Percentiles rank a stretch among this genome's conserved stretches.
Evolutionary conservation across 2,329 filamentous ascomycete species (phyloP).

Genomic region (Alternaria sp.): DNA sequence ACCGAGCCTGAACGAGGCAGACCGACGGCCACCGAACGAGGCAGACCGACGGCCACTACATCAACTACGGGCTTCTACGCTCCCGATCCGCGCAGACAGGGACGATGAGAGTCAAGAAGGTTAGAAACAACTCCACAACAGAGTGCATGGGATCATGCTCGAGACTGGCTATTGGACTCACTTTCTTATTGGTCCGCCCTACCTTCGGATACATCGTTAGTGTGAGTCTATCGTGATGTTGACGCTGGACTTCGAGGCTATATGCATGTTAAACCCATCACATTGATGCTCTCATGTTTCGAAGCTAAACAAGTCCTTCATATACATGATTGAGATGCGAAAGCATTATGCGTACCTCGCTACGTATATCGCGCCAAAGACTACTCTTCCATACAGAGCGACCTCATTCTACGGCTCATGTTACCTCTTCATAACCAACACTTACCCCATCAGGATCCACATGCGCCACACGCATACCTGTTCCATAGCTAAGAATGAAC

Average conservation of each 20-base stretch:
- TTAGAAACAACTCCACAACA: background rate
- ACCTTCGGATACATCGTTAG: background rate
- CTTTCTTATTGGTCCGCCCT: background rate
- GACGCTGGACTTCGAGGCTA: background rate
- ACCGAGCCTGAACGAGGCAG: background rate
- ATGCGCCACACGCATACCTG: background rate
- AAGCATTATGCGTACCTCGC: background rate
- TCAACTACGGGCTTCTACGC: background rate
- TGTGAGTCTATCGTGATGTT: too few species aligned
- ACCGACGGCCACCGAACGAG: background rate
- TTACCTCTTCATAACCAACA: background rate
- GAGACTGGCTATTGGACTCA: background rate
- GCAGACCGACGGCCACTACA: background rate
- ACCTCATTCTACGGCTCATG: background rate
- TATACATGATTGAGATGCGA: background rate
- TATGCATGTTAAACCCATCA: background rate
- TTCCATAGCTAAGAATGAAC: background rate
- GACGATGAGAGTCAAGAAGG: background rate
- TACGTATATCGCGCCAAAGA: background rate
- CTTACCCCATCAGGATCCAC: background rate
- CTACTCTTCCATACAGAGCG: background rate
- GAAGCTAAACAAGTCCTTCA: background rate
- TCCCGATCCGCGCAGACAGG: background rate
- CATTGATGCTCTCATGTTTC: background rate
- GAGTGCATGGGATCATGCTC: background rate